Conservation (phyloP, 768 basidiomycete species). For the Boletus insuetus region DNA sequence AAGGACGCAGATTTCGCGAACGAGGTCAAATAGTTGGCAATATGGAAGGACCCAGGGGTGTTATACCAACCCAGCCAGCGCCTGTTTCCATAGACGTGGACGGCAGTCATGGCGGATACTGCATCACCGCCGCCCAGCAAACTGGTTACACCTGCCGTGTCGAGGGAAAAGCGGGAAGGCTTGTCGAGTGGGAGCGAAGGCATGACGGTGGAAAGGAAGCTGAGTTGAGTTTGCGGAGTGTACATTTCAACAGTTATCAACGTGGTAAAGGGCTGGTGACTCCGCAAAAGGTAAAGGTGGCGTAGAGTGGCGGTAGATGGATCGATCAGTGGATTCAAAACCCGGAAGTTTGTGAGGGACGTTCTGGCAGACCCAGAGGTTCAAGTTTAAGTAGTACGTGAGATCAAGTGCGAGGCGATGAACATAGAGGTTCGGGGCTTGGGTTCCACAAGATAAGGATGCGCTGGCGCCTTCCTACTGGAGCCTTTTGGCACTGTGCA, state of each 20-base stretch:
- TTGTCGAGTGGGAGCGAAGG: not conserved
- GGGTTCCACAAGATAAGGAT: too few relatives aligned
- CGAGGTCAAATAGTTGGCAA: conserved; percentile 20
- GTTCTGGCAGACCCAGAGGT: too few relatives aligned
- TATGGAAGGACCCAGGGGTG: conserved; percentile 29
- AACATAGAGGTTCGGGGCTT: too few relatives aligned
- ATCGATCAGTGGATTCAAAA: too few relatives aligned
- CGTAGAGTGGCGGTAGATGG: not conserved
- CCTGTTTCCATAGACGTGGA: conserved; percentile 24
- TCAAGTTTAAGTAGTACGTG: too few relatives aligned
- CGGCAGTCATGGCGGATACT: conserved; percentile 27
- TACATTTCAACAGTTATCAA: not conserved
- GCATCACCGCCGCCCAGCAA: conserved; percentile 34
- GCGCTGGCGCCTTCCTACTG: too few relatives aligned
- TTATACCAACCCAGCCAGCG: conserved; percentile 36
- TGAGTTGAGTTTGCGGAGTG: not conserved
- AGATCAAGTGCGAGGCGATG: too few relatives aligned
- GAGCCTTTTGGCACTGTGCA: too few relatives aligned
- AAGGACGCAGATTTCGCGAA: conserved; percentile 17
- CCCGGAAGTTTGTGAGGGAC: too few relatives aligned
- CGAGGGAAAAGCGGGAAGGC: conserved; percentile 14
- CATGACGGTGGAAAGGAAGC: not conserved
- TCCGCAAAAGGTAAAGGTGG: too few relatives aligned
- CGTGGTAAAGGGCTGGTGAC: not conserved
- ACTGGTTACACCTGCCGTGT: conserved; percentile 21